A percentile compares a stretch with the other conserved stretches of the same genome.
Evolutionary conservation across 345 rosid genomes (phyloP).

Genomic region (Anacardium occidentale): DNA sequence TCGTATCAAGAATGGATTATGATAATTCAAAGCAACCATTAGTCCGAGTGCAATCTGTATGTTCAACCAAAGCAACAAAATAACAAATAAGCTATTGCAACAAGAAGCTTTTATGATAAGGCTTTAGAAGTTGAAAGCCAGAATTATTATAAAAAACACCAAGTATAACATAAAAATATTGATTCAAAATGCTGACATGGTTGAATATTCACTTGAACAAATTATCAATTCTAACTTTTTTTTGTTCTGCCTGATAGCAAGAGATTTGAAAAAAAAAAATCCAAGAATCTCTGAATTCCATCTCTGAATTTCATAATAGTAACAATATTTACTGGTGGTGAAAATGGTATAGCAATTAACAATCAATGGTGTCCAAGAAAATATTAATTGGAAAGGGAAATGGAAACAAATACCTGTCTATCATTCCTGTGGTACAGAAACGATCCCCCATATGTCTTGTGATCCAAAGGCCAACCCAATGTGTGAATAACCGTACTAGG

Average conservation of each 20-base stretch:
- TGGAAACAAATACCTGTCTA: conserved; percentile 48
- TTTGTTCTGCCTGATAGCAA: not conserved
- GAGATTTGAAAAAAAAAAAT: not conserved
- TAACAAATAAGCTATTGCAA: conserved; percentile 21
- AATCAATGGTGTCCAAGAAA: no score
- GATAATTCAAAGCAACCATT: conserved; percentile 87
- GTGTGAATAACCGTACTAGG: conserved; percentile 87
- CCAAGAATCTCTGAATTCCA: no score
- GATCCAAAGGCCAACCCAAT: conserved; percentile 89
- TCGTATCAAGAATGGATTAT: conserved; percentile 80
- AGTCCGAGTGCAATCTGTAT: conserved; percentile 82
- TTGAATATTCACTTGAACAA: not conserved
- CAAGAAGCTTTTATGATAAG: no score
- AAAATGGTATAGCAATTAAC: no score
- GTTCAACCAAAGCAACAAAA: conserved; percentile 27
- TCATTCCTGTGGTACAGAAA: conserved; percentile 95
- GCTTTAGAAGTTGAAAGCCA: conserved; percentile 10
- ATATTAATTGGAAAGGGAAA: no score
- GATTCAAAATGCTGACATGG: not conserved
- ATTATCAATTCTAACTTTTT: not conserved
- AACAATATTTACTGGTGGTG: no score
- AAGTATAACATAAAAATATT: conserved; percentile 5
- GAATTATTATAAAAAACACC: not conserved
- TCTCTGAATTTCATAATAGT: no score
- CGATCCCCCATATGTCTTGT: conserved; percentile 89